Evolutionary conservation across 2,329 filamentous ascomycete species (phyloP).

Genomic region (Delphinella strobiligena): DNA sequence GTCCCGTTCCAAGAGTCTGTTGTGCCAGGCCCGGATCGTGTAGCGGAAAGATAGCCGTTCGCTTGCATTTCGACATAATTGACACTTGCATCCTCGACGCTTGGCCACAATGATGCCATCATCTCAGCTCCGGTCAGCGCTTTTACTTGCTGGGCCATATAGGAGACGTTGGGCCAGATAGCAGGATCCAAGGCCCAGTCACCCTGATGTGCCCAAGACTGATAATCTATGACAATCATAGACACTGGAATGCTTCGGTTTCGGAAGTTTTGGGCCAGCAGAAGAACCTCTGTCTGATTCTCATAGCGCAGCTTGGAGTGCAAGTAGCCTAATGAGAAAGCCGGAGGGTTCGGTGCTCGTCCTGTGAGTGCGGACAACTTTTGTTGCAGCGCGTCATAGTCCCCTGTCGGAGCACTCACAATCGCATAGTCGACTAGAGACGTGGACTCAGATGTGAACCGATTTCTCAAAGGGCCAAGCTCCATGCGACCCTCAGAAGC

Average conservation of each 20-base stretch:
- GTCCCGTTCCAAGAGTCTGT: conserved; percentile 21
- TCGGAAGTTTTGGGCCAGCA: conserved; percentile 18
- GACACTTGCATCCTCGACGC: conserved; percentile 17
- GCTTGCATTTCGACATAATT: conserved; percentile 19
- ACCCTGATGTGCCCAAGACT: conserved; percentile 20
- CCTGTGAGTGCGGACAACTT: conserved; percentile 17
- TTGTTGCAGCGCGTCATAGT: conserved; percentile 19
- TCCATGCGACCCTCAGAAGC: conserved; percentile 19
- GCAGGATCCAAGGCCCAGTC: conserved; percentile 19
- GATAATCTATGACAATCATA: conserved; percentile 21
- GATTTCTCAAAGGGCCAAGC: conserved; percentile 17
- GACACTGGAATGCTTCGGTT: conserved; percentile 19
- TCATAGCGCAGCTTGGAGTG: conserved; percentile 22
- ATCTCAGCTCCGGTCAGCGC: conserved; percentile 21
- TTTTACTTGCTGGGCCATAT: conserved; percentile 18
- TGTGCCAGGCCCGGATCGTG: conserved; percentile 17
- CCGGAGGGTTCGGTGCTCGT: conserved; percentile 18
- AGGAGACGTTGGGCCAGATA: conserved; percentile 18
- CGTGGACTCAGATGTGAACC: conserved; percentile 17
- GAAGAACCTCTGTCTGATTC: conserved; percentile 19
- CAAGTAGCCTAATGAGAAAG: conserved; percentile 20
- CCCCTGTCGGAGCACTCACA: conserved; percentile 16
- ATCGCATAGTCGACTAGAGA: conserved; percentile 21
- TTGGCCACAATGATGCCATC: conserved; percentile 22
- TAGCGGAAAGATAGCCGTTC: conserved; percentile 16